Conservation (phyloP, 163 green algal species). For the Chlorella variabilis region DNA sequence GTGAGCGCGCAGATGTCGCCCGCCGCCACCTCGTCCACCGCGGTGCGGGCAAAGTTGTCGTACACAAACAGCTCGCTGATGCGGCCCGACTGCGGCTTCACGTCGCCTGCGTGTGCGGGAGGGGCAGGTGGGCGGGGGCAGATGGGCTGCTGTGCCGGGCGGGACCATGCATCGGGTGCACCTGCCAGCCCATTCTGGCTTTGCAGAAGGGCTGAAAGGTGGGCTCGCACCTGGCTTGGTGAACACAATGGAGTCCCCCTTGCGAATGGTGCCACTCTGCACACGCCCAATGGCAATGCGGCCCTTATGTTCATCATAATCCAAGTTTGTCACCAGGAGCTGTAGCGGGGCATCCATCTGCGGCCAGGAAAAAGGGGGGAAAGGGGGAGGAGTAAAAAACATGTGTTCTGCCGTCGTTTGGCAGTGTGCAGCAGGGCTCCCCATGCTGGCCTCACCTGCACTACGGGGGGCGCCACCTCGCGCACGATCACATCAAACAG, state of each 20-base stretch:
- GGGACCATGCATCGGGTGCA: too few species aligned
- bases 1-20: constrained; percentile 88
- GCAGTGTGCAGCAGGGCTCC: too few species aligned
- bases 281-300: constrained; percentile 96
- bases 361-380: too few species aligned
- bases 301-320: constrained; percentile 98
- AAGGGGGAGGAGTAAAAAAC: too few species aligned
- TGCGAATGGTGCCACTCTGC: constrained; percentile 77
- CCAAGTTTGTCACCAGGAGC: constrained; percentile 95
- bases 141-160: too few species aligned
- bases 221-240: constrained; percentile 43
- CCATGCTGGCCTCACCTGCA: constrained; percentile 21
- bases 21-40: constrained; percentile 79
- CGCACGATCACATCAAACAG: constrained; percentile 95
- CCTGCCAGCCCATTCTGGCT: too few species aligned
- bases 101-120: constrained; percentile 50
- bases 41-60: constrained; percentile 90
- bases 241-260: constrained; percentile 69
- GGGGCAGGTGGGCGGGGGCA: too few species aligned
- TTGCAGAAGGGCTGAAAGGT: too few species aligned
- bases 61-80: constrained; percentile 97
- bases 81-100: constrained; percentile 63
- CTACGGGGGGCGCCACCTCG: constrained; percentile 64
- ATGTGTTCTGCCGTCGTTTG: too few species aligned
- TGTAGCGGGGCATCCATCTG: constrained; percentile 78